These are phyloP conservation scores for Picea glauca DNA, from an alignment of 75 land plant species.

Conservation along the genomic window DNA sequence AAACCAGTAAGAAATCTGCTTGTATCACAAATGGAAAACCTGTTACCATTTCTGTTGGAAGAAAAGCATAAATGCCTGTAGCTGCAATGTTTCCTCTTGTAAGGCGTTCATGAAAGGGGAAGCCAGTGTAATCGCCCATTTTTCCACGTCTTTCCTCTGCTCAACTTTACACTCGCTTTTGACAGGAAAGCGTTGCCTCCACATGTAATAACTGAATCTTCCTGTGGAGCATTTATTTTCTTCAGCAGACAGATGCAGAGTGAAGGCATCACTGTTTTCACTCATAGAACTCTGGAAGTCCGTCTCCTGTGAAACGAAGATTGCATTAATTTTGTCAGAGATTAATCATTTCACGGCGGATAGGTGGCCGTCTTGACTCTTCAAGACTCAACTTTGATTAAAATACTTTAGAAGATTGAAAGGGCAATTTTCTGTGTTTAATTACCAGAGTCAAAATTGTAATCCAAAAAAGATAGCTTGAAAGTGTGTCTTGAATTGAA, in stretches of 20 bases:
- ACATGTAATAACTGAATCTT: conserved; percentile 39
- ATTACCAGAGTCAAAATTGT: too few relatives aligned
- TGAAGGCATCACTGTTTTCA: conserved; percentile 35
- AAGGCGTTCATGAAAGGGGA: conserved; percentile 31
- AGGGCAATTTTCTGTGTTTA: too few relatives aligned
- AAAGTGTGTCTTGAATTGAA: too few relatives aligned
- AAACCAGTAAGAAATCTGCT: conserved; percentile 52
- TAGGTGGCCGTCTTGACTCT: too few relatives aligned
- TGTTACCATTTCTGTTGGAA: conserved; percentile 50
- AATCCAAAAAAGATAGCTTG: too few relatives aligned
- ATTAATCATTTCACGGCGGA: too few relatives aligned
- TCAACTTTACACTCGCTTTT: conserved; percentile 23
- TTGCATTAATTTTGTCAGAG: conserved; percentile 20
- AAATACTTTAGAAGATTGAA: too few relatives aligned
- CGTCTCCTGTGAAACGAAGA: conserved; percentile 34
- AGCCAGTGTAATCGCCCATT: conserved; percentile 55
- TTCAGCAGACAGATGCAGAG: conserved; percentile 26
- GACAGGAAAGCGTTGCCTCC: conserved; percentile 58
- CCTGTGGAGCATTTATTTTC: conserved; percentile 2
- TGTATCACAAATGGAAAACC: conserved; percentile 57
- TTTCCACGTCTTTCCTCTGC: conserved; percentile 31
- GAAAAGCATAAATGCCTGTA: conserved; percentile 46
- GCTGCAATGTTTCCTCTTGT: conserved; percentile 14
- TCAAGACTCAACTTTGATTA: too few relatives aligned
- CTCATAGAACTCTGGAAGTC: conserved; percentile 26